A percentile compares a stretch with the other conserved stretches of the same genome.
These are phyloP conservation scores for Candida glaebosa DNA, from an alignment of 805 yeast species.

Conservation along the genomic window DNA sequence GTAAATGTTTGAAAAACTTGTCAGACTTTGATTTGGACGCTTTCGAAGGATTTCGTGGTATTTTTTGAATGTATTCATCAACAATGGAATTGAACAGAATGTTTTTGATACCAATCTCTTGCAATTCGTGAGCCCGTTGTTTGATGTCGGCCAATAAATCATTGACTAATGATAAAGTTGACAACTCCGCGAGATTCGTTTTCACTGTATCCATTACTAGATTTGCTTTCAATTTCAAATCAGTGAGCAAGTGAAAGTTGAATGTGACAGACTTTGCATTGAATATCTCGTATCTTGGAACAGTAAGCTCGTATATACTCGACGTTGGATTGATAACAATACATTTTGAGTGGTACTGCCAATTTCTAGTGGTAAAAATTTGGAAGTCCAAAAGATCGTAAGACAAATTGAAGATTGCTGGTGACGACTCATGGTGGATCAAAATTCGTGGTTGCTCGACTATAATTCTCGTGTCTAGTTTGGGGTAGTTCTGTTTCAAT, in stretches of 20 bases:
- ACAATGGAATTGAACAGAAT: constrained; percentile 17
- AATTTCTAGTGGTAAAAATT: constrained; percentile 3
- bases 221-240: constrained; percentile 21
- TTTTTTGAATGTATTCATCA: constrained; percentile 14
- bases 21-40: constrained; percentile 4
- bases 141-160: constrained; percentile 25
- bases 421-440: constrained; percentile 2
- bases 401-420: constrained; percentile 3
- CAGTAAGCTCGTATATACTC: constrained; percentile 6
- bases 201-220: constrained; percentile 18
- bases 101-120: constrained; percentile 28
- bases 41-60: constrained; percentile 1
- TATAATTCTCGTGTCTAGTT: constrained; percentile 23
- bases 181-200: constrained; percentile 27
- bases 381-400: constrained; percentile 4
- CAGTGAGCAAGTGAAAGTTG: constrained; percentile 22
- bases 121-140: constrained; percentile 18
- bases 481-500: constrained; percentile 31
- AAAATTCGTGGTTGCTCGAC: constrained; percentile 31
- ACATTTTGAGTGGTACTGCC: constrained; percentile 5
- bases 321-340: not conserved
- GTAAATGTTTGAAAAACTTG: constrained; percentile 22
- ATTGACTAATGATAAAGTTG: constrained; percentile 29
- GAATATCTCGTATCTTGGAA: constrained; percentile 19
- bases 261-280: constrained; percentile 16